Percentiles rank a stretch among this genome's conserved stretches.
These are phyloP conservation scores for Agastache rugosa DNA, from an alignment of 257 asterid genomes.

Conservation along the genomic window DNA sequence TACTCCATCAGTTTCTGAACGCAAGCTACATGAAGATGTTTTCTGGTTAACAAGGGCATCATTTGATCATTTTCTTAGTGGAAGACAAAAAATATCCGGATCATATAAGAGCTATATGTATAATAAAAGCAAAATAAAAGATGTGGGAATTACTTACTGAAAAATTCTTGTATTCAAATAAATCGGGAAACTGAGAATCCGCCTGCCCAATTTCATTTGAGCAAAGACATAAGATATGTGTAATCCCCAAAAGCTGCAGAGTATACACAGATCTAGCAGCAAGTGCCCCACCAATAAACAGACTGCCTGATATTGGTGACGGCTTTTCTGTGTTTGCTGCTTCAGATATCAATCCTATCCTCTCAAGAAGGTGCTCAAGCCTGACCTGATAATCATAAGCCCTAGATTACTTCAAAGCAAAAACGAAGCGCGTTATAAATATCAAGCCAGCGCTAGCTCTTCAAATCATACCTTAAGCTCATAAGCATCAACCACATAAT, in stretches of 20 bases:
- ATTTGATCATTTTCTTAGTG: neutral
- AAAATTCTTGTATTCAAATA: conserved; percentile 82
- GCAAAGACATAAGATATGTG: conserved; percentile 91
- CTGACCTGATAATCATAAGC: conserved; percentile 69
- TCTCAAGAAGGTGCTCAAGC: conserved; percentile 97
- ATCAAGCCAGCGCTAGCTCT: conserved; percentile 14
- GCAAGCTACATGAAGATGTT: conserved; percentile 7
- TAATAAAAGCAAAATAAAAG: conserved; percentile 22
- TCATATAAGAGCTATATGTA: conserved; percentile 19
- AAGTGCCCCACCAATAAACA: conserved; percentile 95
- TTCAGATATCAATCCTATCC: conserved; percentile 82
- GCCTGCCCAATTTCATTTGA: conserved; percentile 96
- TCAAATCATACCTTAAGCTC: conserved; percentile 79
- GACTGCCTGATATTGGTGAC: conserved; percentile 55
- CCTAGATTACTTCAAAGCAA: conserved; percentile 7
- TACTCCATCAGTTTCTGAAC: neutral
- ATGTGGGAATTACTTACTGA: conserved; percentile 63
- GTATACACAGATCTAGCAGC: conserved; percentile 96
- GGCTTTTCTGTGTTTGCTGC: conserved; percentile 98
- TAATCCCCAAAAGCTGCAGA: conserved; percentile 82
- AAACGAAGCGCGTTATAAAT: conserved; percentile 4
- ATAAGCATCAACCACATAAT: conserved; percentile 88
- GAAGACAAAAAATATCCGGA: neutral
- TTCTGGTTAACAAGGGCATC: conserved; percentile 7
- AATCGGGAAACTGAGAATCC: conserved; percentile 88